These are phyloP conservation scores for Fusarium lyarnte DNA, from an alignment of 2,329 filamentous ascomycete species.

Conservation along the genomic window DNA sequence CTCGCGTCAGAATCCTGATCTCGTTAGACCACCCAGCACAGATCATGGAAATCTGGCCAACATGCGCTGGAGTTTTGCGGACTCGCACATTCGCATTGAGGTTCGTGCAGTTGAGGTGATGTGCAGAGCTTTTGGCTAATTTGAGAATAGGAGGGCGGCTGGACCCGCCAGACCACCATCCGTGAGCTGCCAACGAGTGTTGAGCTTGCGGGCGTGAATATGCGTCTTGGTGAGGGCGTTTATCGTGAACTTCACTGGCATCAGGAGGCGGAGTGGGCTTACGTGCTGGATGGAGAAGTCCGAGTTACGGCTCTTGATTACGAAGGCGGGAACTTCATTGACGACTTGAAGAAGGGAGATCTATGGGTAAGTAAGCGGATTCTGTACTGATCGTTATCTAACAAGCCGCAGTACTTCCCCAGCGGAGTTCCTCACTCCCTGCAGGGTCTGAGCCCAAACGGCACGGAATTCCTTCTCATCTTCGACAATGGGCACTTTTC, in stretches of 20 bases:
- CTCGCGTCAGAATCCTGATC: constrained; percentile 75
- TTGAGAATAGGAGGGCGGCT: constrained; percentile 70
- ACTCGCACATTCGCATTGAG: constrained; percentile 72
- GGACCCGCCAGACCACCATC: constrained; percentile 78
- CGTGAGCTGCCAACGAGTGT: constrained; percentile 71
- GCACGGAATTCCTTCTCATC: constrained; percentile 59
- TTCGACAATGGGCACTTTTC: constrained; percentile 63
- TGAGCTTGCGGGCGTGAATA: constrained; percentile 81
- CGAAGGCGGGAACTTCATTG: constrained; percentile 80
- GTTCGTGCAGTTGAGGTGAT: constrained; percentile 47
- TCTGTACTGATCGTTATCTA: fast-evolving
- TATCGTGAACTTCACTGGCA: constrained; percentile 85
- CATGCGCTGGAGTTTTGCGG: constrained; percentile 77
- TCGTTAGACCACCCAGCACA: constrained; percentile 76
- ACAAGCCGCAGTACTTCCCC: constrained; percentile 69
- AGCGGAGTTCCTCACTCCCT: constrained; percentile 80
- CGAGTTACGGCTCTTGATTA: constrained; percentile 78
- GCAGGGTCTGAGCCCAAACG: constrained; percentile 74
- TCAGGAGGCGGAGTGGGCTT: constrained; percentile 82
- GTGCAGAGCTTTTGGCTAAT: background rate
- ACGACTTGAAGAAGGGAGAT: constrained; percentile 79
- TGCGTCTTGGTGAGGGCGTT: constrained; percentile 77
- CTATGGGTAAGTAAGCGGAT: constrained; percentile 55
- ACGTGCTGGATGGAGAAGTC: constrained; percentile 75
- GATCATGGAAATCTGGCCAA: constrained; percentile 76